Evolutionary conservation across 495 filamentous ascomycete species (phyloP), one percentile per base, ranked within the genome.

Genomic region (Penicillium robsamsonii): DNA sequence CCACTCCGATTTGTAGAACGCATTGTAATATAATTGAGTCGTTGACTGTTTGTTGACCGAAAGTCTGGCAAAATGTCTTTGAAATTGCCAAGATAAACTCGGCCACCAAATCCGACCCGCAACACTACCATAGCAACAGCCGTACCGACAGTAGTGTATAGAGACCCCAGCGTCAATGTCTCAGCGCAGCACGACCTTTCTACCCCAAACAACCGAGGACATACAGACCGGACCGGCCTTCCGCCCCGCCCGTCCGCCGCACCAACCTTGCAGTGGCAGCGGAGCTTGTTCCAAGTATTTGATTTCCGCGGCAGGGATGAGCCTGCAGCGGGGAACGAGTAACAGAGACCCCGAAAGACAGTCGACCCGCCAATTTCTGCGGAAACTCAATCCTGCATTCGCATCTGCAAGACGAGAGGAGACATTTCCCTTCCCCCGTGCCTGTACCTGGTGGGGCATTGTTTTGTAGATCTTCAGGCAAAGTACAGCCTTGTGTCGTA

Each of bases 261-360:
- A 41, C 40, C 5, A 17, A 55, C 64, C 64, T 65, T 65, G 64
- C 64, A 67, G 64, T 47, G 1, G 22, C 40, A 53, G 55, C 52
- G 18, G 18, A 17, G 27, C 3, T 25, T 48, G 24, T 47, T 43
- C 61, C 57, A 49, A 54, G 51, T 50, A 4, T 35, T 25, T 59
- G 58, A 25, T 47, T 6, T 0, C 17, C 18, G 4, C 33, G 46
- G 15, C 15, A 30, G 44, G 44, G 58, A 38, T 33, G 38, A 65
- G 57, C 62, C 43, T 54, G 58, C 54, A 58, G 56, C 52, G 45
- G 53, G 53, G 64, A 44, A 60, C 48, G 55, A 50, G 40, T 46
- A 54, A 45, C 41, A 56, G 59, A 31, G 25, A 7, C 13, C 43
- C 52, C 52, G 43, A 46, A 22, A 54, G 22, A 46, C 31, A 46